Conservation (phyloP, 148 eudicot genomes). For the Heliosperma pusillum region DNA sequence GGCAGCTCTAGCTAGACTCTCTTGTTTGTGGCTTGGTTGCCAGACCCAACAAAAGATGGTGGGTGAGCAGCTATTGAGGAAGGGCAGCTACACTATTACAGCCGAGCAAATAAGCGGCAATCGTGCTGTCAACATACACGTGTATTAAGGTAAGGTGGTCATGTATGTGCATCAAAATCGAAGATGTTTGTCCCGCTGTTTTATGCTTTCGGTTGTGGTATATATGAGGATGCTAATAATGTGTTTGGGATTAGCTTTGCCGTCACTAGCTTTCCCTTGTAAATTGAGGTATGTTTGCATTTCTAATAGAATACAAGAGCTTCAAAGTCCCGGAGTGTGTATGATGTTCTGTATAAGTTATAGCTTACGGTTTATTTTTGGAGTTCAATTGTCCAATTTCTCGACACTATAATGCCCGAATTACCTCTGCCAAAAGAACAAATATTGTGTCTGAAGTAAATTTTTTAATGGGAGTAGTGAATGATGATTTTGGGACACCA, state of each 20-base stretch:
- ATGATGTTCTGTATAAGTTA: neutral
- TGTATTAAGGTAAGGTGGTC: constrained; percentile 35
- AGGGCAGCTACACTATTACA: constrained; percentile 32
- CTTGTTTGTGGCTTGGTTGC: constrained; percentile 61
- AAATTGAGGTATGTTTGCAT: constrained; percentile 3
- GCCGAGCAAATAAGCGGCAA: constrained; percentile 39
- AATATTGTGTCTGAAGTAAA: too few species aligned
- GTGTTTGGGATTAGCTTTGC: constrained; percentile 10
- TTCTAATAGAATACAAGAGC: neutral
- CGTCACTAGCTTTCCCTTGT: constrained; percentile 16
- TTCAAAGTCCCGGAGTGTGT: neutral
- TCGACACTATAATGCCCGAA: too few species aligned
- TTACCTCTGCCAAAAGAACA: too few species aligned
- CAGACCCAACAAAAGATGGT: constrained; percentile 42
- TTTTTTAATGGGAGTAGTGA: too few species aligned
- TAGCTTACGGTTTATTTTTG: too few species aligned
- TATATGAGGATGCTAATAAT: constrained; percentile 32
- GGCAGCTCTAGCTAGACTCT: constrained; percentile 60
- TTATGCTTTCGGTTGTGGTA: constrained; percentile 20
- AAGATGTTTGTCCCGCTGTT: constrained; percentile 24
- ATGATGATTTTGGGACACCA: too few species aligned
- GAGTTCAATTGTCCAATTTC: too few species aligned
- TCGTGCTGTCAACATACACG: constrained; percentile 61
- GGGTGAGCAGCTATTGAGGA: constrained; percentile 33
- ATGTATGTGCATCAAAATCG: constrained; percentile 20